Percentiles rank a stretch among this genome's conserved stretches.
Evolutionary conservation across 805 yeast species (phyloP).

Genomic region (Sugiyamaella smithiae): DNA sequence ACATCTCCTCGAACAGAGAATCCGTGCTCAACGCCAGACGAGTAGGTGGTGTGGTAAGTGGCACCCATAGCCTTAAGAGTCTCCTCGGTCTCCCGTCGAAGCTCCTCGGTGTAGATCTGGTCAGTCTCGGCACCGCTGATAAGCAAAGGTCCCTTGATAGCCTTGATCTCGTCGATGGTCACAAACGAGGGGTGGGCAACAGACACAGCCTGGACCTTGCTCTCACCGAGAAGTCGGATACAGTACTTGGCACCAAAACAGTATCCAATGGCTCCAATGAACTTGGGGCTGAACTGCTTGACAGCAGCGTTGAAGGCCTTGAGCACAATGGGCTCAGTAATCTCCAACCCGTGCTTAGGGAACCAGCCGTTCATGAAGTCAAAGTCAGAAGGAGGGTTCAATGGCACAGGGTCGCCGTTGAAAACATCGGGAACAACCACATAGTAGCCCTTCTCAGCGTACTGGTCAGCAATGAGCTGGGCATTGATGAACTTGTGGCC

Average conservation of each 20-base stretch:
- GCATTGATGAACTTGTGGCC: slow-evolving; percentile 61
- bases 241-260: slow-evolving; percentile 82
- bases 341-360: slow-evolving; percentile 48
- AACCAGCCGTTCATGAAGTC: slow-evolving; percentile 47
- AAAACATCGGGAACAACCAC: slow-evolving; percentile 78
- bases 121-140: slow-evolving; percentile 78
- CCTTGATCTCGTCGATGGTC: slow-evolving; percentile 58
- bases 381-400: slow-evolving; percentile 23
- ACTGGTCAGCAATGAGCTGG: slow-evolving; percentile 46
- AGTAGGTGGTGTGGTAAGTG: slow-evolving; percentile 58
- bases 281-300: slow-evolving; percentile 44
- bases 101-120: slow-evolving; percentile 56
- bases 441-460: slow-evolving; percentile 59
- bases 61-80: slow-evolving; percentile 53
- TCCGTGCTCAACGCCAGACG: slow-evolving; percentile 70
- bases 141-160: slow-evolving; percentile 58
- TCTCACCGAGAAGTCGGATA: slow-evolving; percentile 47
- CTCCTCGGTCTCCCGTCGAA: slow-evolving; percentile 60
- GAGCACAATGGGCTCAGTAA: slow-evolving; percentile 48
- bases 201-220: slow-evolving; percentile 53
- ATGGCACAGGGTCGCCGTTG: slow-evolving; percentile 49
- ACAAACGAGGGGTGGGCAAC: slow-evolving; percentile 84
- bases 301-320: slow-evolving; percentile 47
- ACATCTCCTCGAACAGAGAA: slow-evolving; percentile 77
- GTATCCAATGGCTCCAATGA: slow-evolving; percentile 65